Evolutionary conservation across 164 flowering plant genomes (phyloP).

Genomic region (Buxus sempervirens): DNA sequence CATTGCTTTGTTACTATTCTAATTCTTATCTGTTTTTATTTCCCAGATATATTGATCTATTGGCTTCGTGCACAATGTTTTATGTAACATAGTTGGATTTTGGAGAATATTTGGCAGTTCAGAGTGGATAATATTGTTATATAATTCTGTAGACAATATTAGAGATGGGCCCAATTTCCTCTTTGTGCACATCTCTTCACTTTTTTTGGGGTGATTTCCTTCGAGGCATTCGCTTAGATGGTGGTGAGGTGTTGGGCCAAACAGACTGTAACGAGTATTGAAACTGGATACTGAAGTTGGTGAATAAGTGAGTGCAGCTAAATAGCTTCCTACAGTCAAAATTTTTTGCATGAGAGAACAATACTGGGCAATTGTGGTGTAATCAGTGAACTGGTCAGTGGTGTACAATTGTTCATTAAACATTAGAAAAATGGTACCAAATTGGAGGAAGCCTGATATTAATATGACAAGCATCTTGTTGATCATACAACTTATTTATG

Average conservation of each 20-base stretch:
- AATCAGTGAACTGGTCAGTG: constrained; percentile 16
- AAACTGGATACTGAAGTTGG: not conserved
- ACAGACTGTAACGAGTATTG: not conserved
- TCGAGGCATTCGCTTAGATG: not conserved
- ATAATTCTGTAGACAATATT: constrained; percentile 1
- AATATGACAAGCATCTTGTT: constrained; percentile 15
- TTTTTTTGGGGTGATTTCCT: not conserved
- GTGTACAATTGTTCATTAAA: constrained; percentile 7
- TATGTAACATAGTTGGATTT: not conserved
- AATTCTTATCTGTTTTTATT: not conserved
- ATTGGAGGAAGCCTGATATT: constrained; percentile 38
- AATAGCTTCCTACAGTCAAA: not conserved
- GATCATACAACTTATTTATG: constrained; percentile 7
- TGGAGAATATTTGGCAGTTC: not conserved
- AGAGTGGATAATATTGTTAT: constrained; percentile 3
- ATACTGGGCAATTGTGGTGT: constrained; percentile 17
- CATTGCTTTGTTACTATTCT: too few relatives aligned
- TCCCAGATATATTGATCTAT: not conserved
- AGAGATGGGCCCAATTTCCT: constrained; percentile 1
- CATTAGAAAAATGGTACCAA: constrained; percentile 31
- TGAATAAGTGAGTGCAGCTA: too few relatives aligned
- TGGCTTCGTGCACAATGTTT: not conserved
- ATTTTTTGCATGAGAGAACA: constrained; percentile 2
- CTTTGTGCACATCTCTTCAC: not conserved
- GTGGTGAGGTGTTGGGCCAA: not conserved